Conservation (phyloP, 257 asterid species). For the Thymus quinquecostatus region DNA sequence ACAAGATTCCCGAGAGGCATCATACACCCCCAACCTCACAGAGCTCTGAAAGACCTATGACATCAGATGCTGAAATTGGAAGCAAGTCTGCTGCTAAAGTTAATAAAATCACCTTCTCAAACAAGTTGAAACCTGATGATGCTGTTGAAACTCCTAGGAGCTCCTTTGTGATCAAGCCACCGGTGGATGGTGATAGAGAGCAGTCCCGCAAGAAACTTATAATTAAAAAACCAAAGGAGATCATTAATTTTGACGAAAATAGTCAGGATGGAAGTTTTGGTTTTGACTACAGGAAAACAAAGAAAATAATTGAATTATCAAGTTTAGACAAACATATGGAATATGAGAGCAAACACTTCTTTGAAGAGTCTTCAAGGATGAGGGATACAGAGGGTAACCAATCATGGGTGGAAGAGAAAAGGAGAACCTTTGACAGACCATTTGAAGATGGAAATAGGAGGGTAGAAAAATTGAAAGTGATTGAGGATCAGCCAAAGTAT, state of each 20-base stretch:
- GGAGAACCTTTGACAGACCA: constrained; percentile 58
- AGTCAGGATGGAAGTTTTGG: constrained; percentile 91
- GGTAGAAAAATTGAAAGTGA: constrained; percentile 55
- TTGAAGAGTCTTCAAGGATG: constrained; percentile 64
- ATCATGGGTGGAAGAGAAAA: constrained; percentile 67
- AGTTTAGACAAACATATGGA: constrained; percentile 58
- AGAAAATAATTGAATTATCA: constrained; percentile 74
- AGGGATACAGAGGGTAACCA: constrained; percentile 60
- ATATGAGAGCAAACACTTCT: constrained; percentile 44
- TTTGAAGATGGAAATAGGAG: constrained; percentile 64
- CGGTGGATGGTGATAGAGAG: constrained; percentile 70
- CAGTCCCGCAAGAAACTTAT: constrained; percentile 77
- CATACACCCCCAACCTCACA: constrained; percentile 72
- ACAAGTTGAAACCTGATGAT: constrained; percentile 72
- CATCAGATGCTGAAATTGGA: constrained; percentile 73
- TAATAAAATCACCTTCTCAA: constrained; percentile 78
- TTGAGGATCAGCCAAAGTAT: constrained; percentile 64
- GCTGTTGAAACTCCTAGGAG: constrained; percentile 65
- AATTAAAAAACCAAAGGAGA: constrained; percentile 80
- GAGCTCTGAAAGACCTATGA: constrained; percentile 68
- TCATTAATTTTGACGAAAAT: constrained; percentile 61
- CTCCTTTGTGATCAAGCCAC: constrained; percentile 78
- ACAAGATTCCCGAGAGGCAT: constrained; percentile 69
- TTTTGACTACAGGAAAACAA: constrained; percentile 75
- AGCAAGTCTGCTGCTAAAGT: constrained; percentile 66